Evolutionary conservation across 106 monocot species (phyloP).

Genomic region (Apostasia shenzhenica): DNA sequence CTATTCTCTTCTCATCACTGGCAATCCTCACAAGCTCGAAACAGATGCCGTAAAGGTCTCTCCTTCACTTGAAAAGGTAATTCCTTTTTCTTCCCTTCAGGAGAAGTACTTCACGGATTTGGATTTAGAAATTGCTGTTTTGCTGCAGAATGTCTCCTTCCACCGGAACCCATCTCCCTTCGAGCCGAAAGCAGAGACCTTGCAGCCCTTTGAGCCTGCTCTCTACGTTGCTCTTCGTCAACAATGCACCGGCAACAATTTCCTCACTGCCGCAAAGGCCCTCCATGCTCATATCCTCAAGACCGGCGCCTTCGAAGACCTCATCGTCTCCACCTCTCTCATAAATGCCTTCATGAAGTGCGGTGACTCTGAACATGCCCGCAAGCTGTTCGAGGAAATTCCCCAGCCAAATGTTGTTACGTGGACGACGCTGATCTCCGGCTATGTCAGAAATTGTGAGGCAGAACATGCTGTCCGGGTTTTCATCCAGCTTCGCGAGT

Average conservation of each 20-base stretch:
- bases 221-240: slow-evolving; percentile 62
- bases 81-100: background rate
- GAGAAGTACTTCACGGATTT: background rate
- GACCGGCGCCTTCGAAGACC: slow-evolving; percentile 41
- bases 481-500: slow-evolving; percentile 45
- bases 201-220: slow-evolving; percentile 19
- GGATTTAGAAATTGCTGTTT: background rate
- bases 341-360: slow-evolving; percentile 70
- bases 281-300: slow-evolving; percentile 71
- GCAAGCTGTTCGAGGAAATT: slow-evolving; percentile 50
- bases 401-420: slow-evolving; percentile 44
- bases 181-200: slow-evolving; percentile 1
- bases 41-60: slow-evolving; percentile 30
- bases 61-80: slow-evolving; percentile 25
- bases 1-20: slow-evolving; percentile 30
- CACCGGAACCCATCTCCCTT: background rate
- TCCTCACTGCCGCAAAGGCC: slow-evolving; percentile 20
- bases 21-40: slow-evolving; percentile 25
- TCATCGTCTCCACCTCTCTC: slow-evolving; percentile 57
- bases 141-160: background rate
- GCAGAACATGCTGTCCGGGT: slow-evolving; percentile 37
- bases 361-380: slow-evolving; percentile 31
- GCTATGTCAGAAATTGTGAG: slow-evolving; percentile 56
- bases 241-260: slow-evolving; percentile 37
- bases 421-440: slow-evolving; percentile 74